Evolutionary conservation across 1,284 basidiomycete species (phyloP), one percentile per base, ranked within the genome.

Genomic region (Amylostereum areolatum): DNA sequence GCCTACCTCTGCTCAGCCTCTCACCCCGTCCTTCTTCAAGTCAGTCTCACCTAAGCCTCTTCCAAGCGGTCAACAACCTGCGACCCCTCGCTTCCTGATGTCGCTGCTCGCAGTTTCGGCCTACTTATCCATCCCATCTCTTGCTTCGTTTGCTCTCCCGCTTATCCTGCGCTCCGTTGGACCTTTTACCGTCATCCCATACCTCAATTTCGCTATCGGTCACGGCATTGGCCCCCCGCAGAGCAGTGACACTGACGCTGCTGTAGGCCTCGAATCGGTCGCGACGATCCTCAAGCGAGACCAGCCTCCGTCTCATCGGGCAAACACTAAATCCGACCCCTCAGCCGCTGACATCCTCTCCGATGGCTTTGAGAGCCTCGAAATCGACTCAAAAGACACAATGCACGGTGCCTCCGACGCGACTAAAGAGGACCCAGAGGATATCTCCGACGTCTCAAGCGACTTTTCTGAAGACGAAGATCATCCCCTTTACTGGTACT

Each of bases 71-170:
- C 73, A 82, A 37, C 89, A 94, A 50, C 82, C 85, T 0, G 88
- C 86, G 0, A 83, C 85, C 1, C 91, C 93, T 3, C 76, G 83
- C 5, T 86, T 97, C 61, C 76, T 97, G 2, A 75, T 95, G 9
- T 94, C 92, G 4, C 77, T 96, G 12, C 78, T 96, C 30, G 90
- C 92, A 0, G 92, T 92, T 4, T 78, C 91, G 1, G 79, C 89
- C 40, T 97, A 92, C 65, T 82, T 97, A 32, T 88, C 87, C 37
- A 86, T 95, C 27, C 87, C 89, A 0, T 75, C 82, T 9, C 65
- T 94, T 29, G 82, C 89, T 24, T 78, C 87, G 1, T 84, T 91
- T 55, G 85, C 89, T 0, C 72, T 95, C 25, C 73, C 79, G 0
- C 71, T 81, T 45, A 79, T 96, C 25, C 71, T 94, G 27, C 77